phyloP scores from a whole-genome alignment of 768 basidiomycete genomes.

The Lactifluus piperatus region DNA sequence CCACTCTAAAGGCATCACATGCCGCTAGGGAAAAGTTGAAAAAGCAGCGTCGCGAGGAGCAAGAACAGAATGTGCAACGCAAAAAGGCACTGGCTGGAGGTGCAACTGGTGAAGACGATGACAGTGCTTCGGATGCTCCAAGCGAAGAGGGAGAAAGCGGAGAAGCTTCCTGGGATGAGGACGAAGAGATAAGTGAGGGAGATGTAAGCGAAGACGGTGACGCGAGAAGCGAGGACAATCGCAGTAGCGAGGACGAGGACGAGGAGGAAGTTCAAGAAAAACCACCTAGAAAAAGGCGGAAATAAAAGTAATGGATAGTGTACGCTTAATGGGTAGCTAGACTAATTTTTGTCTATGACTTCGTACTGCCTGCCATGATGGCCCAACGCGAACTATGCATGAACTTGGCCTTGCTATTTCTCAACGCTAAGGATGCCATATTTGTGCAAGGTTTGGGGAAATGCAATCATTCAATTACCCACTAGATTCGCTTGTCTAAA shows the following conservation, averaged over 20 bases:
- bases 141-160: constrained; percentile 29
- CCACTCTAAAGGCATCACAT: constrained; percentile 61
- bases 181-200: constrained; percentile 56
- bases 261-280: constrained; percentile 33
- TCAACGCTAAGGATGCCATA: neutral
- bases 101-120: constrained; percentile 28
- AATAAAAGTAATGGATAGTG: constrained; percentile 37
- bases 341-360: neutral
- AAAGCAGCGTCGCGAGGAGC: constrained; percentile 77
- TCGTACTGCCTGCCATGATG: neutral
- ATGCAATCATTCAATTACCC: neutral
- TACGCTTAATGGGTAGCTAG: neutral
- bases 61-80: constrained; percentile 81
- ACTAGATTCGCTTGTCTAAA: neutral
- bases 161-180: constrained; percentile 42
- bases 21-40: constrained; percentile 67
- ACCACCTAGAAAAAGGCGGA: constrained; percentile 49
- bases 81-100: constrained; percentile 50
- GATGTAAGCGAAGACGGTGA: constrained; percentile 36
- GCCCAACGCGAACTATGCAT: neutral
- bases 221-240: constrained; percentile 32
- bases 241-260: constrained; percentile 36
- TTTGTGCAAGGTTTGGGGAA: neutral
- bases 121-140: constrained; percentile 26
- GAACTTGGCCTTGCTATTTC: neutral